These are phyloP conservation scores for Centella asiatica DNA, from an alignment of 129 eudicot species.

Conservation along the genomic window DNA sequence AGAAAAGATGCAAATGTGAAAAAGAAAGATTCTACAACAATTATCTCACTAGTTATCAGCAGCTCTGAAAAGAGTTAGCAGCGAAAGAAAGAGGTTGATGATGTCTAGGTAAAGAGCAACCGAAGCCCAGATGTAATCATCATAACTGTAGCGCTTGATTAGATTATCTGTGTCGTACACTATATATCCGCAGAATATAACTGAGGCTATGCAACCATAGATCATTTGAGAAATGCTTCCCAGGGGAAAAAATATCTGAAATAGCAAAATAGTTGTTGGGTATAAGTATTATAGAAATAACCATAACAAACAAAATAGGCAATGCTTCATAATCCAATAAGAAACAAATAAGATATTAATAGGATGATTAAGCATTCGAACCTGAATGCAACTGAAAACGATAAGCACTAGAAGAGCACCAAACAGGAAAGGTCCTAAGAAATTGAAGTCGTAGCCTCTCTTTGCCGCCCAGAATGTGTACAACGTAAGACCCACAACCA, in stretches of 20 bases:
- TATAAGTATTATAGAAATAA: too few relatives aligned
- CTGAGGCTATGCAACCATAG: constrained; percentile 6
- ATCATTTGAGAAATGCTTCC: background rate
- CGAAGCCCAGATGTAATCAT: constrained; percentile 8
- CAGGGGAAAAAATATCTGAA: background rate
- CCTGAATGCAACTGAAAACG: constrained; percentile 4
- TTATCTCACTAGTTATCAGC: background rate
- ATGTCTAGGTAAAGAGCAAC: constrained; percentile 2
- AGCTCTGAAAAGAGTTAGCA: constrained; percentile 4
- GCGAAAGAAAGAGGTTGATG: constrained; percentile 11
- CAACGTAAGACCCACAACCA: constrained; percentile 9
- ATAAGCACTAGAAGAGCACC: constrained; percentile 6
- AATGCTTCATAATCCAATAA: background rate
- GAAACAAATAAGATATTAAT: background rate
- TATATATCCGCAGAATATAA: constrained; percentile 6
- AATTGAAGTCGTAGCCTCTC: constrained; percentile 11
- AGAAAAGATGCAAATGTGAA: background rate
- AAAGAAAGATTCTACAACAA: background rate
- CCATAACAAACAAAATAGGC: background rate
- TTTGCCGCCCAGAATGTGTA: constrained; percentile 4
- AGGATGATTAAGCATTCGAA: background rate
- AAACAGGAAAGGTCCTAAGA: constrained; percentile 5
- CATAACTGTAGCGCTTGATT: constrained; percentile 1
- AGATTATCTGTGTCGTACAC: constrained; percentile 6
- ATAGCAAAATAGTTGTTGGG: too few relatives aligned